Base-by-base conservation (phyloP, 2,329 filamentous ascomycete genomes). In the Grosmannia penicillata region DNA sequence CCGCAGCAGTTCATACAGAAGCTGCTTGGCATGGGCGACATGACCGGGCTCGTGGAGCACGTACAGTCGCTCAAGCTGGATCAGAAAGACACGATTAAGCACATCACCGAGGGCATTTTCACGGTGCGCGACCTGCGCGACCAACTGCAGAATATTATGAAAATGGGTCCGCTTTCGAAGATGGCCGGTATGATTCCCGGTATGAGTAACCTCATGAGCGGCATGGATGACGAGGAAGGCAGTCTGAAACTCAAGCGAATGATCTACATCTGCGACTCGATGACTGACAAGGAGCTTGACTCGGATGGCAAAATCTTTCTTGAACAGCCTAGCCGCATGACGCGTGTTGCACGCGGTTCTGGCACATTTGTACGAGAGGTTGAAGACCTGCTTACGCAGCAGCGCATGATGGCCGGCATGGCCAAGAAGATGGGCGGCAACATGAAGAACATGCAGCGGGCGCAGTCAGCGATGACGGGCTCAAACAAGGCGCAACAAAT, bases 161-260 rank as follows among this genome's bases (percentile, higher is more conserved):
- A 98, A 65, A 96, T 98, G 91, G 91, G 91, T 0, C 91, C 91
- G 0, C 63, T 98, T 2, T 93, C 83, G 15, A 96, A 98, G 57
- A 93, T 98, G 75, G 93, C 89, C 0, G 86, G 87, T 51, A 98
- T 98, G 91, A 96, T 98, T 46, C 91, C 91, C 0, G 91, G 91
- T 22, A 80, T 98, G 58, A 81, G 81, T 48, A 82, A 82, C 53
- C 79, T 96, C 70, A 96, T 95, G 75, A 79, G 84, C 38, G 85
- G 85, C 28, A 91, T 96, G 73, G 87, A 96, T 54, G 93, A 98
- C 54, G 89, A 96, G 53, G 91, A 96, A 53, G 89, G 89, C n/a
- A 77, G 78, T 39, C 66, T 80, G 51, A 95, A 96, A 61, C 72
- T 98, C 21, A 93, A 93, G 61, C 80, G 91, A 45, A 98, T 98